Base-by-base conservation (phyloP, 1,284 basidiomycete species). In the Ustilago xerochloae region DNA sequence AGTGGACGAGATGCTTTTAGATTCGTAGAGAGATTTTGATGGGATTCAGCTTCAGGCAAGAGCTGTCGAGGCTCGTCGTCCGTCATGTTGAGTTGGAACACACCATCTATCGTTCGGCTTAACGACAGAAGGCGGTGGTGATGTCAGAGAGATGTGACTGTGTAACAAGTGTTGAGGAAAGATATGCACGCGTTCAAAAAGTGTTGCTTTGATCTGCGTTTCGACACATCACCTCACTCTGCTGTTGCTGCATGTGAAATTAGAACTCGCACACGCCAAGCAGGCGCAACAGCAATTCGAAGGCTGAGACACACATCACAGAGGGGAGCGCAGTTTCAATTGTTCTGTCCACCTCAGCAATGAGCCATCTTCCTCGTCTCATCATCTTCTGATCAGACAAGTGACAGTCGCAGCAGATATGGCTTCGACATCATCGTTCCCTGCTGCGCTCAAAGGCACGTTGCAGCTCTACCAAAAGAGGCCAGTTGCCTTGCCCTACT, bases 401-500 rank as follows among this genome's bases (percentile, higher is more conserved):
- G n/a, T n/a, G n/a, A 15, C 28, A 10, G n/a, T 2, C 18, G 8
- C n/a, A 24, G 33, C 32, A 15, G 16, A 38, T 12, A 53, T 53
- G 51, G 24, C 47, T 8, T 32, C 49, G 24, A 26, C 33, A 8
- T 6, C 51, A n/a, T 26, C 39, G 6, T 50, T 50, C 10, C 65
- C 65, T 8, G 18, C 45, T 6, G 35, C 59, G 9, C 48, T 73
- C 12, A 36, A 29, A 2, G 78, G 78, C 38, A 45, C 64, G 4
- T 53, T 79, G 9, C 49, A 59, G 29, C 61, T 81, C n/a, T 81
- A 68, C 33, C 76, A 71, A 30, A 49, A 41, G 12, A 50, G 57
- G 20, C 79, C 81, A 9, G 38, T 76, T 4, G 46, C 72, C 1
- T 41, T 82, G 10, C 68, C 80, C 3, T 74, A 79, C 53, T 72